Evolutionary conservation across 805 yeast genomes (phyloP), one percentile per base, ranked within the genome.

Genomic region (Ogataea chonburiensis): DNA sequence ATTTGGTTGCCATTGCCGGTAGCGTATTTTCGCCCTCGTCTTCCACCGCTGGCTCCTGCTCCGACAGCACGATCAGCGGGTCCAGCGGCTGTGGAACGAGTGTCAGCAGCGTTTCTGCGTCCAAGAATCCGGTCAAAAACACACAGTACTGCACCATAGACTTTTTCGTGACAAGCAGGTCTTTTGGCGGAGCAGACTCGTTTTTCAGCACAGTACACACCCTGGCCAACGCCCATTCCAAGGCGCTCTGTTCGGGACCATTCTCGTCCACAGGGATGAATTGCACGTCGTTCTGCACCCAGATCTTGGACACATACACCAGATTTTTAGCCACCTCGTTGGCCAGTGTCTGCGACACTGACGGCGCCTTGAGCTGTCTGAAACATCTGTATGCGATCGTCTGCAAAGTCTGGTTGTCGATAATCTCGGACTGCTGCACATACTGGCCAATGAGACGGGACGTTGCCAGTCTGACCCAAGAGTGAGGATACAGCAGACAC

Each of bases 341-440:
- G 0, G 85, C 83, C 38, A 87, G 64, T 0, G 70, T 74, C 34
- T 78, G 80, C 4, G 83, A 62, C 17, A 88, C 68, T 5, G 72
- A 60, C 2, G 96, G 93, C 2, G 96, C 96, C 17, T 83, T 77
- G 31, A 91, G 63, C 65, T 86, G 96, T 51, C 89, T 83, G 41
- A 87, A 67, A 23, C 75, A 62, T 50, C 87, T 73, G 47, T 74
- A 73, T 0, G 82, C 84, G 34, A 84, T 74, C 0, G 75, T 74
- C 54, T 85, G 91, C n/a, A 83, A 52, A 17, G 36, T 31, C 12
- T 37, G 30, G 30, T 79, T 77, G 18, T 64, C 61, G 16, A 63
- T 63, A 4, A 42, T 46, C 23, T 35, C 41, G 22, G 66, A 39
- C 11, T 54, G 49, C 7, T 71, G 52, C 38, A 85, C 63, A 32